Percentiles rank a stretch among this genome's conserved stretches.
Conservation (phyloP, 805 yeast genomes). For the Hermanozyma aechmeae region DNA sequence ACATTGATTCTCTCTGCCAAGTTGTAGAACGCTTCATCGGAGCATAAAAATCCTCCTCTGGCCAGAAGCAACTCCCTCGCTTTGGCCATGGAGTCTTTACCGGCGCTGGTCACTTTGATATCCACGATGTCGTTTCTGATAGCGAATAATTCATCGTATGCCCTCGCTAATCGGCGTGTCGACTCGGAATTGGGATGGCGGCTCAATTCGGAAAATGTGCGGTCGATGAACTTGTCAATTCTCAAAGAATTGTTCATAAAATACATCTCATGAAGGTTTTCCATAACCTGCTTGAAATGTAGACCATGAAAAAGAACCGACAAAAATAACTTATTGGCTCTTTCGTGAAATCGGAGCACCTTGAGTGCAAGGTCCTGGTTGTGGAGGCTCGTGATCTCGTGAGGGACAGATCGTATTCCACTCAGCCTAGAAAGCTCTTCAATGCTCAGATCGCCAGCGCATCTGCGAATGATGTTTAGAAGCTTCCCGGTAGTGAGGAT, state of each 20-base stretch:
- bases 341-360: slow-evolving; percentile 50
- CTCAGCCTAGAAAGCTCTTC: slow-evolving; percentile 14
- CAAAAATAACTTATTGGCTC: slow-evolving; percentile 58
- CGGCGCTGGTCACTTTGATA: slow-evolving; percentile 13
- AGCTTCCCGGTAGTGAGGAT: slow-evolving; percentile 79
- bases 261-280: slow-evolving; percentile 46
- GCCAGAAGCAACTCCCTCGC: too few species aligned
- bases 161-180: slow-evolving; percentile 16
- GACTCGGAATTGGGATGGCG: slow-evolving; percentile 28
- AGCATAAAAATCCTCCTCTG: too few species aligned
- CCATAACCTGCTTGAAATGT: slow-evolving; percentile 38
- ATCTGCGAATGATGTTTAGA: slow-evolving; percentile 59
- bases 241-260: slow-evolving; percentile 43
- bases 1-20: too few species aligned
- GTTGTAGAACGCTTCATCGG: too few species aligned
- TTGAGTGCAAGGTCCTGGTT: slow-evolving; percentile 42
- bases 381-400: slow-evolving; percentile 20
- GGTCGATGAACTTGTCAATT: slow-evolving; percentile 44
- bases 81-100: too few species aligned
- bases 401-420: slow-evolving; percentile 1
- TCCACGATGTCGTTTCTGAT: slow-evolving; percentile 22
- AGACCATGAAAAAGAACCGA: slow-evolving; percentile 54
- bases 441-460: slow-evolving; percentile 39
- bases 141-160: slow-evolving; percentile 16
- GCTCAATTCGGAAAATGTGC: slow-evolving; percentile 43